These are phyloP conservation scores for Vitis hybrid DNA, from an alignment of 177 flowering plant genomes.

Conservation along the genomic window DNA sequence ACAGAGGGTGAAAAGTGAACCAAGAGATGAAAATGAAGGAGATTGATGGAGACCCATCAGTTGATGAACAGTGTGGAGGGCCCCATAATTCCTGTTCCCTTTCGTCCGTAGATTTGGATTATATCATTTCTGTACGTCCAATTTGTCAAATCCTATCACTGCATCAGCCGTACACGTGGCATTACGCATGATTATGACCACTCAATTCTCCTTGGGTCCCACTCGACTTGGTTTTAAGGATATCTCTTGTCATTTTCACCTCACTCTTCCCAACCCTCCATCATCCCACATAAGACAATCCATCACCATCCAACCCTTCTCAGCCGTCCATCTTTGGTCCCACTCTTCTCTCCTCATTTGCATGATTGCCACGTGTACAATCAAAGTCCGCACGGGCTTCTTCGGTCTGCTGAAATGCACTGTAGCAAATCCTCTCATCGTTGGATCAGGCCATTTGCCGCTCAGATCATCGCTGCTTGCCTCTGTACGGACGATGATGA, in stretches of 20 bases:
- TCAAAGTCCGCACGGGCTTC: too few species aligned
- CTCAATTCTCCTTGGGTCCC: constrained; percentile 10
- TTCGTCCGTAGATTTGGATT: constrained; percentile 13
- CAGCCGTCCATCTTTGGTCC: neutral
- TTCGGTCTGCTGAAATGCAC: too few species aligned
- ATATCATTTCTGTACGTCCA: neutral
- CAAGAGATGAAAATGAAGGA: too few species aligned
- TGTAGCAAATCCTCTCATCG: too few species aligned
- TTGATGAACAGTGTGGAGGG: neutral
- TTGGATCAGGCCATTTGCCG: too few species aligned
- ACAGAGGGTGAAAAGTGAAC: too few species aligned
- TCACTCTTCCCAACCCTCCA: constrained; percentile 6
- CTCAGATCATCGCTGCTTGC: too few species aligned
- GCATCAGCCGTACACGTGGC: constrained; percentile 15
- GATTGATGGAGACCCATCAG: too few species aligned
- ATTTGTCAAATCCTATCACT: neutral
- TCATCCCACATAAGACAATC: constrained; percentile 18
- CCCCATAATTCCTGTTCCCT: neutral
- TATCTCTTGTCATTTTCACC: constrained; percentile 6
- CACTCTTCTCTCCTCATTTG: too few species aligned
- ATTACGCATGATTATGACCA: constrained; percentile 8
- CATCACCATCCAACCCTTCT: constrained; percentile 8
- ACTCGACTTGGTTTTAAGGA: neutral
- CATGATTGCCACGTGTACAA: neutral
- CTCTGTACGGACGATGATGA: too few species aligned